phyloP scores from a whole-genome alignment of 306 rosid genomes.

The Prunus mongolica region DNA sequence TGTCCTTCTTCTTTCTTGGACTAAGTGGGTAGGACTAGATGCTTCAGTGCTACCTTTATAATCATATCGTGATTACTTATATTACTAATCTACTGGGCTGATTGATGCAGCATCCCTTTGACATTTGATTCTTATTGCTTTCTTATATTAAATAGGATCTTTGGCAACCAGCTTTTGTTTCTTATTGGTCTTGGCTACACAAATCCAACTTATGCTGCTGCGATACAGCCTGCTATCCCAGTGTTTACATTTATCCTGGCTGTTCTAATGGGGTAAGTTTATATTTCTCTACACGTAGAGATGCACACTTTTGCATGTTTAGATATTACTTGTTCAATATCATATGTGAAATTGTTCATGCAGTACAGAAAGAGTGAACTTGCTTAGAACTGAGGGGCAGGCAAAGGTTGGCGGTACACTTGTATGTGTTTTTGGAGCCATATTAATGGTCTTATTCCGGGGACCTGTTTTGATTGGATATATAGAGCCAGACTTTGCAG shows the following conservation, averaged over 20 bases:
- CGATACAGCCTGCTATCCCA: slow-evolving; percentile 90
- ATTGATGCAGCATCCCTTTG: slow-evolving; percentile 14
- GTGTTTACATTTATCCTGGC: slow-evolving; percentile 83
- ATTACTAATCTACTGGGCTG: background rate
- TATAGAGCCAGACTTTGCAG: slow-evolving; percentile 27
- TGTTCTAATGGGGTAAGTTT: slow-evolving; percentile 82
- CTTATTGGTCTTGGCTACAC: slow-evolving; percentile 94
- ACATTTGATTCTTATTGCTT: slow-evolving; percentile 25
- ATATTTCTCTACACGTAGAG: background rate
- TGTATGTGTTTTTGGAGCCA: slow-evolving; percentile 80
- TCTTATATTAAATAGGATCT: slow-evolving; percentile 56
- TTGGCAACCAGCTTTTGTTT: slow-evolving; percentile 94
- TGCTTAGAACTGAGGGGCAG: slow-evolving; percentile 68
- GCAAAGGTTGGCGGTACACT: slow-evolving; percentile 82
- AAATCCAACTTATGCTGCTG: slow-evolving; percentile 94
- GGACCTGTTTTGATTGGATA: slow-evolving; percentile 68
- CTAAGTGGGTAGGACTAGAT: slow-evolving; percentile 69
- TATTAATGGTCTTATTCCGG: slow-evolving; percentile 75
- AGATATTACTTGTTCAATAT: slow-evolving; percentile 24
- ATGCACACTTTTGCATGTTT: slow-evolving; percentile 4
- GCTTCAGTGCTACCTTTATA: background rate
- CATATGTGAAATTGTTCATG: slow-evolving; percentile 40
- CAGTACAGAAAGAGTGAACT: slow-evolving; percentile 93
- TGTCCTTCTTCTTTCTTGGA: slow-evolving; percentile 83
- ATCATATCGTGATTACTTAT: slow-evolving; percentile 7